phyloP scores from a whole-genome alignment of 495 filamentous ascomycete species.

The Pyronema domesticum region DNA sequence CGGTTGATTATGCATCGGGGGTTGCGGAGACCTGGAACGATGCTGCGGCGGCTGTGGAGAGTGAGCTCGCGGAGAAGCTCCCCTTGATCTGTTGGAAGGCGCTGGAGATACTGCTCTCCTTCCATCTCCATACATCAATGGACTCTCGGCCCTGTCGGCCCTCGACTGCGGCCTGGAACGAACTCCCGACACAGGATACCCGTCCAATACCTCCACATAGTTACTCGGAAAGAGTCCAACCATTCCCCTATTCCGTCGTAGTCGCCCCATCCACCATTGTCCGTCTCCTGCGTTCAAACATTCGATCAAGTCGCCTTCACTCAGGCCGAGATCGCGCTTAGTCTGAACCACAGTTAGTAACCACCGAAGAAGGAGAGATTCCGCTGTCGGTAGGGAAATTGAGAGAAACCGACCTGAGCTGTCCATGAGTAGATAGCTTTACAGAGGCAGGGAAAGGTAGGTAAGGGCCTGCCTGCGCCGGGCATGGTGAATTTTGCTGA shows the following conservation, averaged over 20 bases:
- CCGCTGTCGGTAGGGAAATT: slow-evolving; percentile 4
- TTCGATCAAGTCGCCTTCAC: slow-evolving; percentile 95
- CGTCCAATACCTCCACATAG: slow-evolving; percentile 66
- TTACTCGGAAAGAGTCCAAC: slow-evolving; percentile 91
- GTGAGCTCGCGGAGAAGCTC: slow-evolving; percentile 8
- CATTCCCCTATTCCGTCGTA: slow-evolving; percentile 62
- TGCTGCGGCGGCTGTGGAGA: slow-evolving; percentile 11
- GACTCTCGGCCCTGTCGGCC: background rate
- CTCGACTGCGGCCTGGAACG: background rate
- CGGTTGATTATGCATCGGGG: slow-evolving; percentile 21
- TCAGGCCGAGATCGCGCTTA: slow-evolving; percentile 83
- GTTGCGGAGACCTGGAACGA: slow-evolving; percentile 21
- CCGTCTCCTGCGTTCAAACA: slow-evolving; percentile 95
- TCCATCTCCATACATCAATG: background rate
- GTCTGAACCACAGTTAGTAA: slow-evolving; percentile 33
- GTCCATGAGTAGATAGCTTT: slow-evolving; percentile 92
- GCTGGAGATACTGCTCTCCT: slow-evolving; percentile 10
- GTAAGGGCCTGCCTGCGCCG: slow-evolving; percentile 46
- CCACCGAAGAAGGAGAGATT: too few relatives aligned
- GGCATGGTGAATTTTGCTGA: slow-evolving; percentile 30
- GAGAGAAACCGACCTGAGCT: slow-evolving; percentile 46
- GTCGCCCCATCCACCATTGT: slow-evolving; percentile 89
- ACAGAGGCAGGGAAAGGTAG: slow-evolving; percentile 89
- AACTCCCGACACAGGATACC: background rate
- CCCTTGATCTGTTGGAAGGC: slow-evolving; percentile 14